Base-by-base conservation (phyloP, 2,329 filamentous ascomycete genomes). In the Cercospora brassicicola region DNA sequence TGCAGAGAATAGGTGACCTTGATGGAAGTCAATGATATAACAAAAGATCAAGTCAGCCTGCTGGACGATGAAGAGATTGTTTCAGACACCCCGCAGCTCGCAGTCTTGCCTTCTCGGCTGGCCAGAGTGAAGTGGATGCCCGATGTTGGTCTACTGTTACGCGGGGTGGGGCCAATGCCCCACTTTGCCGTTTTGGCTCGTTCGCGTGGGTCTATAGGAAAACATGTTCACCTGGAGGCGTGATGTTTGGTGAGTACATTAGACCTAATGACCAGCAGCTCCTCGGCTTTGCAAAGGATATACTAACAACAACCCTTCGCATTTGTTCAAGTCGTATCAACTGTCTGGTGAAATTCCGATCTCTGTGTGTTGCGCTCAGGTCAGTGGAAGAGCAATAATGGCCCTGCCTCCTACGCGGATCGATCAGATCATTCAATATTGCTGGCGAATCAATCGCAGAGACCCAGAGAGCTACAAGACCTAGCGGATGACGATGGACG, bases 121-220 rank as follows among this genome's bases (percentile, higher is more conserved):
- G n/a, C 31, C 15, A 36, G 11, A 59, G 55, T 36, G 55, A 59
- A 59, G 55, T 59, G 55, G 55, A 59, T 36, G 55, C 55, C 13
- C 31, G 28, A 36, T 36, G 55, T 36, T 59, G 28, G 55, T 36
- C 55, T 59, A 33, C 28, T 18, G 30, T 30, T 23, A n/a, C 30
- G 55, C 26, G 30, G 4, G 30, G 55, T 59, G 55, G 55, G 55
- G 55, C 53, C 18, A 20, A 20, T 20, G 18, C 18, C 18, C 55
- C 28, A 33, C 55, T 59, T 23, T 59, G 55, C 55, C 9, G 10
- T 36, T 59, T n/a, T 59, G 55, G n/a, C 55, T 53, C 2, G 13
- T 26, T 53, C 11, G 48, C 48, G 20, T 15, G 48, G 48, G 4
- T 55, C 48, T 30, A 28, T 28, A 11, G 45, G 48, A 55, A 30